These are phyloP conservation scores for thale cress (Arabidopsis thaliana) DNA, from an alignment of 345 rosid genomes.

Conservation along the genomic window DNA sequence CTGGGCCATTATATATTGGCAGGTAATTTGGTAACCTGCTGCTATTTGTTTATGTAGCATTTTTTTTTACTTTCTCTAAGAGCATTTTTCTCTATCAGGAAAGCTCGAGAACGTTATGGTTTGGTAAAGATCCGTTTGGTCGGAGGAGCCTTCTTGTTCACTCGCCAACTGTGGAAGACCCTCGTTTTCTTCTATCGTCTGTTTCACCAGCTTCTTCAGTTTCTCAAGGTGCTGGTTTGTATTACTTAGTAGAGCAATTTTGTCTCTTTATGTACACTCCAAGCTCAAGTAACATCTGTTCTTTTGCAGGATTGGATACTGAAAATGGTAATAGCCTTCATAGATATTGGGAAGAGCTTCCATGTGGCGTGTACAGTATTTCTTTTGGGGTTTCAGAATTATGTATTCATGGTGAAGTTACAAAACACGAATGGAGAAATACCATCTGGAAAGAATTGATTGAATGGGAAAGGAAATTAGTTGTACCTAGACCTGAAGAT, in stretches of 20 bases:
- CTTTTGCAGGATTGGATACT: constrained; percentile 55
- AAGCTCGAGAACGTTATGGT: constrained; percentile 82
- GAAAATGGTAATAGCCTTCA: constrained; percentile 49
- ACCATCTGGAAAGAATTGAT: constrained; percentile 59
- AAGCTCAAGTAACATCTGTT: not conserved
- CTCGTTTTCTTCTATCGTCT: constrained; percentile 73
- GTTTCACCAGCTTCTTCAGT: constrained; percentile 57
- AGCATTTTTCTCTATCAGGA: constrained; percentile 44
- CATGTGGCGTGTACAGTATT: constrained; percentile 79
- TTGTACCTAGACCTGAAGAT: constrained; percentile 61
- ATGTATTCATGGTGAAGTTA: constrained; percentile 54
- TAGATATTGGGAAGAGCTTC: constrained; percentile 88
- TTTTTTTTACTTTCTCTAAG: constrained; percentile 8
- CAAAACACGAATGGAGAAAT: constrained; percentile 70
- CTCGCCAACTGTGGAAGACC: constrained; percentile 73
- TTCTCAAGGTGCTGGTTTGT: constrained; percentile 37
- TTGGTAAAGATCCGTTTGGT: constrained; percentile 90
- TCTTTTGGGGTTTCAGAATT: constrained; percentile 48
- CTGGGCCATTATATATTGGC: constrained; percentile 89
- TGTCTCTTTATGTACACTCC: constrained; percentile 7
- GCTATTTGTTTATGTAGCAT: not conserved
- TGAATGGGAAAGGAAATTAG: constrained; percentile 69
- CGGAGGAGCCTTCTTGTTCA: constrained; percentile 95
- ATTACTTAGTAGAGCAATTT: constrained; percentile 35
- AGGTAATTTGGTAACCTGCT: constrained; percentile 55